These are phyloP conservation scores for Acanthamoeba triangularis DNA, from an alignment of 208 protist genomes.

Conservation along the genomic window DNA sequence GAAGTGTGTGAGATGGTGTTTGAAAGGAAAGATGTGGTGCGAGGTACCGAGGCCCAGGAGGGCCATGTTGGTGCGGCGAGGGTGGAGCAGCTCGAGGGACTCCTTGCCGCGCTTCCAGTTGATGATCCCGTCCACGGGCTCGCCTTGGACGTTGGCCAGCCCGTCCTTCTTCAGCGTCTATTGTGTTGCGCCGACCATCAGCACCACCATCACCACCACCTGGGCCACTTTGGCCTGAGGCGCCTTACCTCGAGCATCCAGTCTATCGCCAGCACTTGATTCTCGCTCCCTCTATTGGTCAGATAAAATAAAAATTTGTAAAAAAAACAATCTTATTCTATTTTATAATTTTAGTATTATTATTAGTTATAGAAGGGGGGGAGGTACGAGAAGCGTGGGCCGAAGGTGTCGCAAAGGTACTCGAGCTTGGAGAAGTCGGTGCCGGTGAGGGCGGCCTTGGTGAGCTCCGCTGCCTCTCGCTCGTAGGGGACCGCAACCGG, in stretches of 20 bases:
- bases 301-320: background rate
- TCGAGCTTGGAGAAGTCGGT: slow-evolving; percentile 69
- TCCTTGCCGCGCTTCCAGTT: slow-evolving; percentile 35
- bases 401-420: slow-evolving; percentile 69
- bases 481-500: background rate
- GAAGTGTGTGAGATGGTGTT: background rate
- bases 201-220: background rate
- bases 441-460: background rate
- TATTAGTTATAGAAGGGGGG: background rate
- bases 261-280: slow-evolving; percentile 35
- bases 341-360: background rate
- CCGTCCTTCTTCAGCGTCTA: slow-evolving; percentile 37
- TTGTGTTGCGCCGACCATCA: background rate
- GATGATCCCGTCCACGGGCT: slow-evolving; percentile 29
- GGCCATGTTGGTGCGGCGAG: background rate
- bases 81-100: slow-evolving; percentile 18
- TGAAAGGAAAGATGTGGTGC: no score
- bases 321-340: no score
- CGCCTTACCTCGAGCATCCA: slow-evolving; percentile 62
- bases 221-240: background rate
- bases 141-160: background rate
- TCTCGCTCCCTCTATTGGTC: background rate
- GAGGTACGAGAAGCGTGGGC: slow-evolving; percentile 44
- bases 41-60: slow-evolving; percentile 10
- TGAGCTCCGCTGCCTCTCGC: background rate